Base-by-base conservation (phyloP, 148 eudicot genomes). In the Dianthus caryophyllus region DNA sequence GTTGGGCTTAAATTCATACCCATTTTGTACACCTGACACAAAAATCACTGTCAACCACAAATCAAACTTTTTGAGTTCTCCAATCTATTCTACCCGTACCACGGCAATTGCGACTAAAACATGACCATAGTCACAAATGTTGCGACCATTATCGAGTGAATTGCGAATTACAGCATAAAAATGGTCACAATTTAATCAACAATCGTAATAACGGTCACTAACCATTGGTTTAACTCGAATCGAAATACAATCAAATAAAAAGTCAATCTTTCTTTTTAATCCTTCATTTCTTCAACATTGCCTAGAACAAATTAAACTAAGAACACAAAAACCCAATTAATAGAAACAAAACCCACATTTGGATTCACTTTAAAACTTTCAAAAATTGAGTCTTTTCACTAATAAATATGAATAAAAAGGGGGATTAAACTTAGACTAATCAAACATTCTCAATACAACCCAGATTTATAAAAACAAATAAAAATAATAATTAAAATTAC, bases 1-100 rank as follows among this genome's bases (percentile, higher is more conserved):
- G 81, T 76, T 58, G 98, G 97, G 76, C 88, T 85, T 39, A 90
- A 72, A 72, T 70, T 86, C 69, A 90, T 86, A 64, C 87, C 83
- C 98, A 94, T 88, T 64, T 81, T 15, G 2, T 60, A 43, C 0
- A 29, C 71, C 75, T 66, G 26, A 38, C 48, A 13, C 24, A 44
- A 20, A 36, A 1, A 26, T 47, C 10, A 26, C 8, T 17, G 18
- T 39, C 24, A 62, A 53, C 50, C 12, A 25, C 7, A 33, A 33
- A 33, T 33, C 38, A 33, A 33, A 33, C 38, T 33, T 33, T 33
- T 33, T 33, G 38, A 33, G 7, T 33, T 33, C 38, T 33, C 7
- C 7, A 33, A n/a, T n/a, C n/a, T n/a, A n/a, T n/a, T n/a, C n/a
- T n/a, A n/a, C n/a, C n/a, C n/a, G n/a, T n/a, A n/a, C n/a, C n/a